Percentiles rank a stretch among this genome's conserved stretches.
Evolutionary conservation across 495 filamentous ascomycete species (phyloP).

Genomic region (Poronia punctata): DNA sequence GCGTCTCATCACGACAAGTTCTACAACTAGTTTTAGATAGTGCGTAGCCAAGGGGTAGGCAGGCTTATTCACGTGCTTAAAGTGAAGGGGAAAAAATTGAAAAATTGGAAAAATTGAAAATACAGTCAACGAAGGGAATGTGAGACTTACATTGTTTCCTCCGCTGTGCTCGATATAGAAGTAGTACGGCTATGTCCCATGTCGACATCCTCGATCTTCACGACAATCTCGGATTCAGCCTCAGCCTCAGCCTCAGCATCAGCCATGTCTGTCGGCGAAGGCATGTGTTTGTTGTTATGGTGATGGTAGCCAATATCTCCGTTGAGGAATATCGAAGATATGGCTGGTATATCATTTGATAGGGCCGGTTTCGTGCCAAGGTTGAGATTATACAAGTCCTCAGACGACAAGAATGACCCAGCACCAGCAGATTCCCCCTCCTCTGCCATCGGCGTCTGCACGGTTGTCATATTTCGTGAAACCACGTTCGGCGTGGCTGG

Average conservation of each 20-base stretch:
- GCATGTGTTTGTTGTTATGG: slow-evolving; percentile 10
- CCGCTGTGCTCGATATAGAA: slow-evolving; percentile 10
- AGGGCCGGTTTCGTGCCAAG: neutral
- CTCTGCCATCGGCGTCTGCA: slow-evolving; percentile 18
- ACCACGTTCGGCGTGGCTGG: slow-evolving; percentile 14
- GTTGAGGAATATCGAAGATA: slow-evolving; percentile 16
- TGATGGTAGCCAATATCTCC: slow-evolving; percentile 11
- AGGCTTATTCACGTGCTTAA: too few species aligned
- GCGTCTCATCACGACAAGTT: slow-evolving; percentile 12
- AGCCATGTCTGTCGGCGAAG: slow-evolving; percentile 17
- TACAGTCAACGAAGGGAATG: too few species aligned
- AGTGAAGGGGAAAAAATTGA: too few species aligned
- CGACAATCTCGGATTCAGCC: slow-evolving; percentile 24
- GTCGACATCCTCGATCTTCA: slow-evolving; percentile 21
- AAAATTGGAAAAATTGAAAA: slow-evolving; percentile 8
- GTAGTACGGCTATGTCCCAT: slow-evolving; percentile 10
- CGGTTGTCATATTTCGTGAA: slow-evolving; percentile 23
- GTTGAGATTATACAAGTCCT: slow-evolving; percentile 7
- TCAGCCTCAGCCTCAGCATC: slow-evolving; percentile 21
- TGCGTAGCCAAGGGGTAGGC: neutral
- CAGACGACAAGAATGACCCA: slow-evolving; percentile 5
- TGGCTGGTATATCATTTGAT: slow-evolving; percentile 13
- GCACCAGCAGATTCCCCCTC: slow-evolving; percentile 16
- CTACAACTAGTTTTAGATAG: slow-evolving; percentile 16
- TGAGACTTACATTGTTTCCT: slow-evolving; percentile 21